Evolutionary conservation across 495 filamentous ascomycete species (phyloP), one percentile per base, ranked within the genome.

Genomic region (Tuber microsphaerosporum): DNA sequence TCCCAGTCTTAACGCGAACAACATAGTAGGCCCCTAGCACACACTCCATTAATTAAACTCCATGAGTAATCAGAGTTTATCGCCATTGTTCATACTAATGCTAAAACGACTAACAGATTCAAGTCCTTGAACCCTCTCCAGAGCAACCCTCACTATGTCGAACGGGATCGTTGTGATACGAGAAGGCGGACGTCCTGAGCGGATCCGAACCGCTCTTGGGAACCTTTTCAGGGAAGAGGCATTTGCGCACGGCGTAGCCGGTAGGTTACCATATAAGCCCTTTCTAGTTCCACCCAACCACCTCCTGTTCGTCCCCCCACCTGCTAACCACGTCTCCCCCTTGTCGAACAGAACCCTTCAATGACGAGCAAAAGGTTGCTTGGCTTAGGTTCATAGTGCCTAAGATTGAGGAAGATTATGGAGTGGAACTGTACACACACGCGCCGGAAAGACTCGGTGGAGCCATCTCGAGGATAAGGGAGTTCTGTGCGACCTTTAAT

Each of bases 221-320:
- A 1, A 1, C 0, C 26, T 65, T 65, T 65, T 65, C 26, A 0
- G 3, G 14, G 1, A 7, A 0, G 56, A 31, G 1, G 56, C 56
- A 34, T 4, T 4, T 12, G 3, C 0, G 0, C 0, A 4, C 0
- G 9, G 0, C 0, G 4, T 65, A 14, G 3, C 0, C 0, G 3
- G 56, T 65, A 34, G 6, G 56, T 14, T 65, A 31, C 10, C 56
- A 34, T 26, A 65, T 31, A 16, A 19, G 5, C 56, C 31, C 34
- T 31, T 16, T 34, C 56, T 17, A 34, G 56, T 7, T 19, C 14
- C 26, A 34, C 56, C n/a, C 10, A 61, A 61, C 51, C 4, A 34
- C 19, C 10, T 19, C 26, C 6, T 65, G n/a, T 12, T 19, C 6
- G 14, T 14, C 14, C 14, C 14, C 56, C 12, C 56, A n/a, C 34